Percentiles rank a stretch among this genome's conserved stretches.
These are phyloP conservation scores for Trifolium subterraneum DNA, from an alignment of 306 rosid species.

Conservation along the genomic window DNA sequence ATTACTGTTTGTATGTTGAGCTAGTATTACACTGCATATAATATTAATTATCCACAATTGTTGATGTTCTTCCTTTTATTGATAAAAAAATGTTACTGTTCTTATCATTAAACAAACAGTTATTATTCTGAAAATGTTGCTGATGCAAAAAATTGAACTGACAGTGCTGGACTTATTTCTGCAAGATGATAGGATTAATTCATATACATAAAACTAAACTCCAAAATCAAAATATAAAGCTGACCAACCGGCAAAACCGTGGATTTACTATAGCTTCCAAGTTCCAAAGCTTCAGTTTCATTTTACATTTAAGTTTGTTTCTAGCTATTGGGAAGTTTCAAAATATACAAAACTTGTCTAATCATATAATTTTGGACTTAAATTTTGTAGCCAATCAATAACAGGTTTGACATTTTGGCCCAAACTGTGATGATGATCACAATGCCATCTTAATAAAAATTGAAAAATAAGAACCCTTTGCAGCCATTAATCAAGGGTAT, in stretches of 20 bases:
- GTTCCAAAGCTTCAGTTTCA: constrained; percentile 9
- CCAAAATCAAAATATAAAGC: neutral
- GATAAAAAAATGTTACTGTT: neutral
- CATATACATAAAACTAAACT: neutral
- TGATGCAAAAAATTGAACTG: neutral
- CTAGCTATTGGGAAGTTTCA: constrained; percentile 13
- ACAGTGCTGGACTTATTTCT: neutral
- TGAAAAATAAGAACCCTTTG: neutral
- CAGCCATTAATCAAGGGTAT: neutral
- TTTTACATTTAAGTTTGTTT: constrained; percentile 7
- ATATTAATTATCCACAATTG: too few species aligned
- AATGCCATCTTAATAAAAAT: neutral
- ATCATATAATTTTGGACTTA: neutral
- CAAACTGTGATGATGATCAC: neutral
- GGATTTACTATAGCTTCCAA: neutral
- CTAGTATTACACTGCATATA: neutral
- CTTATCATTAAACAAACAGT: neutral
- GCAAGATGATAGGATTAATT: neutral
- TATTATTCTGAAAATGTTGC: neutral
- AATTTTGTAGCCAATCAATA: neutral
- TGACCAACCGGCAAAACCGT: neutral
- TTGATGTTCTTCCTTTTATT: too few species aligned
- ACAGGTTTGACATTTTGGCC: neutral
- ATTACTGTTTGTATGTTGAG: neutral
- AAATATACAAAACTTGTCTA: neutral